Evolutionary conservation across 768 basidiomycete genomes (phyloP).

Genomic region (Suillus placidus): DNA sequence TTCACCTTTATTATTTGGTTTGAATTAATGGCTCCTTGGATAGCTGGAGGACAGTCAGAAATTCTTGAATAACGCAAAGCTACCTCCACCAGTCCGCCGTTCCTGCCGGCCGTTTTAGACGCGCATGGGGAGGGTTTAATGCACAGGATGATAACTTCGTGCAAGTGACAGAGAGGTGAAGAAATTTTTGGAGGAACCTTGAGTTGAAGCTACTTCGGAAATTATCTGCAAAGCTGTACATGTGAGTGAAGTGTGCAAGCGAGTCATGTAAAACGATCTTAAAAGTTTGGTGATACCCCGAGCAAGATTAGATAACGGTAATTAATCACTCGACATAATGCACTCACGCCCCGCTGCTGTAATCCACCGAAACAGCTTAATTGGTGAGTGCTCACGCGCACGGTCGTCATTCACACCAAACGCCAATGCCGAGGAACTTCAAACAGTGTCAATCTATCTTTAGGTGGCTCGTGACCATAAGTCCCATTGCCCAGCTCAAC

Average conservation of each 20-base stretch:
- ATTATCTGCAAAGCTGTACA: background rate
- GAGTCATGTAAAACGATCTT: background rate
- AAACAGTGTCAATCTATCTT: background rate
- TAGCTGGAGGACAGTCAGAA: constrained; percentile 56
- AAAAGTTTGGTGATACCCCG: background rate
- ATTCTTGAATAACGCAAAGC: constrained; percentile 42
- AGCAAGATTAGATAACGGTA: background rate
- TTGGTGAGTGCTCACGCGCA: background rate
- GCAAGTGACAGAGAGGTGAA: constrained; percentile 39
- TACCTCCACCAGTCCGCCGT: constrained; percentile 17
- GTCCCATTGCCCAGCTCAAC: background rate
- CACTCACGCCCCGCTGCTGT: background rate
- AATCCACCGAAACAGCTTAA: background rate
- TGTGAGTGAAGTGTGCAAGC: background rate
- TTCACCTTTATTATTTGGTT: background rate
- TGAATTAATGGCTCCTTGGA: background rate
- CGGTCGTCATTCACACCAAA: background rate
- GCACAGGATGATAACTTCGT: constrained; percentile 44
- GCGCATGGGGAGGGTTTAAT: constrained; percentile 38
- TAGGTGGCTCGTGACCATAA: background rate
- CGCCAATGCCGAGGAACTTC: background rate
- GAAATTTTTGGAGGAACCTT: constrained; percentile 44
- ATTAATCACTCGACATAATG: background rate
- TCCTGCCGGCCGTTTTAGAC: too few species aligned
- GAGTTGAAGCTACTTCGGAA: background rate